Evolutionary conservation across 2,329 filamentous ascomycete genomes (phyloP), one percentile per base, ranked within the genome.

Genomic region (Coniochaeta hoffmannii): DNA sequence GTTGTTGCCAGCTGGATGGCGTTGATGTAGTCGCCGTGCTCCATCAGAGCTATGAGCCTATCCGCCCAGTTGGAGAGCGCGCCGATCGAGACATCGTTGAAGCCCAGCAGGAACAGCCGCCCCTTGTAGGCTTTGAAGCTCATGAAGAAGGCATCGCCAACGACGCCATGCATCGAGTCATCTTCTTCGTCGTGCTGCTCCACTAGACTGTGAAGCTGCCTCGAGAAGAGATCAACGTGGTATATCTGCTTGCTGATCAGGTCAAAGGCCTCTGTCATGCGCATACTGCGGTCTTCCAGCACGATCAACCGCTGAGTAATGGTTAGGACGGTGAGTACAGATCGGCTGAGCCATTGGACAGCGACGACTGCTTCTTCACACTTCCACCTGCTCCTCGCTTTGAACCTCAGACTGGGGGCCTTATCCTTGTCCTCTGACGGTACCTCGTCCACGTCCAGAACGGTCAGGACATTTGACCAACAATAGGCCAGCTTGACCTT

Each of bases 91-190:
- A 97, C 77, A 66, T 97, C 93, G 65, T 93, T 94, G 73, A 93
- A 92, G n/a, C 94, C 92, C 9, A 99, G 78, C 4, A 97, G 74
- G 66, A 99, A 99, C 34, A 97, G 77, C 30, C 93, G 83, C 5
- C 94, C 92, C 70, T 97, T 99, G 73, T 97, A 99, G 3, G 90
- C 82, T 65, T 89, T 90, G 71, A 97, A 93, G 70, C 93, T 97
- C 90, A 97, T 97, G 67, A 93, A 93, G 64, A 97, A 99, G 0
- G 92, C 94, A 76, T 99, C 94, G 8, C 93, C 93, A 50, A 97
- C 90, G 9, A 97, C 92, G 2, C 93, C 93, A 71, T 97, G 94
- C 85, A 97, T 88, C 0, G 90, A 89, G 0, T 83, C 78, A 63
- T 97, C 91, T 57, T 92, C 85, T 62, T 96, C 91, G 60, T 97